These are phyloP conservation scores for Mediolabrus comicus DNA, from an alignment of 108 stramenopile species.

Conservation along the genomic window DNA sequence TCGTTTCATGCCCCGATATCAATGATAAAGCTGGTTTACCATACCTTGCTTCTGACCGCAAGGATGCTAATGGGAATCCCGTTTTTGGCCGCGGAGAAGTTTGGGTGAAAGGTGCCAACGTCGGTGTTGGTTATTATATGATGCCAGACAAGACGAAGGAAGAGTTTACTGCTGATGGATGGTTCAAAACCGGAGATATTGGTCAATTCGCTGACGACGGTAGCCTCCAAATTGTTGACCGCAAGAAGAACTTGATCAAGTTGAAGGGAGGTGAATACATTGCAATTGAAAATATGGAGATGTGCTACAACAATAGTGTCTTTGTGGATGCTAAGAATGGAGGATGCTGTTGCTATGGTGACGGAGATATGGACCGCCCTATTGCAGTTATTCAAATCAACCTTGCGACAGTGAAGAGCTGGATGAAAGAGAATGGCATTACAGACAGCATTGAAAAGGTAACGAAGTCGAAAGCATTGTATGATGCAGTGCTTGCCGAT, in stretches of 20 bases:
- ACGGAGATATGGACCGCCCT: conserved; percentile 90
- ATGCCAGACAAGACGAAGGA: conserved; percentile 82
- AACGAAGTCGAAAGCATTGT: conserved; percentile 62
- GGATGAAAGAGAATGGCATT: conserved; percentile 75
- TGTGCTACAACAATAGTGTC: conserved; percentile 63
- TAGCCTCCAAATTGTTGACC: conserved; percentile 82
- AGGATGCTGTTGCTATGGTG: conserved; percentile 84
- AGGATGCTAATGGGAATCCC: conserved; percentile 71
- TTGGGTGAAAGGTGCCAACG: conserved; percentile 61
- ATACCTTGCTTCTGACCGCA: conserved; percentile 60
- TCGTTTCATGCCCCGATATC: conserved; percentile 80
- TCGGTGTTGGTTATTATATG: conserved; percentile 85
- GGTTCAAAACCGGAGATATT: conserved; percentile 89
- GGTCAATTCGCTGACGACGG: conserved; percentile 86
- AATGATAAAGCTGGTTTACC: conserved; percentile 78
- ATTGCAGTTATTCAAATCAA: conserved; percentile 78
- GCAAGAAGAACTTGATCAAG: conserved; percentile 95
- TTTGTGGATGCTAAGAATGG: conserved; percentile 81
- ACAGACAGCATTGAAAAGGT: conserved; percentile 57
- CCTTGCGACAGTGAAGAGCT: conserved; percentile 60
- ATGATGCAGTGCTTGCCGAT: conserved; percentile 69
- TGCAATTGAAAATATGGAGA: conserved; percentile 86
- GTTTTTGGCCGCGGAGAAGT: conserved; percentile 83
- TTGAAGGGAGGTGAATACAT: conserved; percentile 94
- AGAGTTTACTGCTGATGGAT: conserved; percentile 76